Evolutionary conservation across 805 yeast species (phyloP), one percentile per base, ranked within the genome.

Genomic region (Saccharomycopsis amapae): DNA sequence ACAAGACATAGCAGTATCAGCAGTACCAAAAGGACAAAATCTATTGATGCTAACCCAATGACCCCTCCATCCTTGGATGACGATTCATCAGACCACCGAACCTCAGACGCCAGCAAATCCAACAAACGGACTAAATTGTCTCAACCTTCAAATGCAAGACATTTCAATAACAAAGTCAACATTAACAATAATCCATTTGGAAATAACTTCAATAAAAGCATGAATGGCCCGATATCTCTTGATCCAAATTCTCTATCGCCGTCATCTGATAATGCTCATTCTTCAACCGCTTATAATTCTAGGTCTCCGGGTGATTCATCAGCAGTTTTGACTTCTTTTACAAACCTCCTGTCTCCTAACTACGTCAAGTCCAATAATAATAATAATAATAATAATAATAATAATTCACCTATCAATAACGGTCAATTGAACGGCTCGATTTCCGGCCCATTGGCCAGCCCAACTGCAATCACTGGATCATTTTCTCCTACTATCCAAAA

Each of bases 401-500:
- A n/a, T 19, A 42, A 37, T 36, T 36, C 33, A 22, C 37, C 22
- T n/a, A 43, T 28, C n/a, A 41, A 13, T 36, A 42, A 30, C 39
- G 32, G 17, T 23, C 22, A 35, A 2, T 10, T 28, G 20, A 41
- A 20, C 18, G 28, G 12, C 13, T 32, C 24, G n/a, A 23, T 28
- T 6, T 7, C 9, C 10, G 12, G 39, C n/a, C 26, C n/a, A 7
- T 22, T 20, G n/a, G 19, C 39, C n/a, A 19, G 26, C 23, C 39
- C 39, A 7, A 20, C 38, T n/a, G 19, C 30, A 12, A 6, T 34
- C 5, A 12, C 30, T 9, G 17, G 25, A 5, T 9, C 20, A n/a
- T 45, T 25, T 22, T 15, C 31, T 5, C 94, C 94, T 1, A 60
- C 73, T 0, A 81, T 90, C 44, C 90, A 87, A 61, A 73, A 96